Evolutionary conservation across 2,329 filamentous ascomycete species (phyloP), one percentile per base, ranked within the genome.

Genomic region (Pseudonectria buxi): DNA sequence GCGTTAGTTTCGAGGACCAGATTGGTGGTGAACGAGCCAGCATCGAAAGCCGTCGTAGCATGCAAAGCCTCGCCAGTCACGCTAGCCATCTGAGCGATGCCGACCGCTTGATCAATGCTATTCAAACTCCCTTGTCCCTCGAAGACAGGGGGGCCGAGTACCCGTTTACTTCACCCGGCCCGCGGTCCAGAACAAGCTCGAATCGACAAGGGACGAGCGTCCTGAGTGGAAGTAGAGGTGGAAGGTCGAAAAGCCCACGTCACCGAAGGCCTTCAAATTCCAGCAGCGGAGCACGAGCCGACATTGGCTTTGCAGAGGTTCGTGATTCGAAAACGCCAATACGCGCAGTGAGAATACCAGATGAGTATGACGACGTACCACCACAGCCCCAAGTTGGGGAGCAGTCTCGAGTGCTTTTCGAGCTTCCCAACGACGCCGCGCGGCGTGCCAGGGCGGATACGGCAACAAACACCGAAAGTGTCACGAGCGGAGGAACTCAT

Each of bases 101-200:
- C 0, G 82, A 86, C 41, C 67, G 82, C 18, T 63, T 87, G 10
- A 86, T 86, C 15, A 74, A 85, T 51, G 82, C 81, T 3, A 83
- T 87, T 3, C 74, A 81, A 48, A 78, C 74, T 10, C 74, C 81
- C 0, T 58, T 76, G 2, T 54, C 61, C 3, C 47, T 70, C 1
- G 59, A 64, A 4, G 56, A 60, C 0, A 52, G 46, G 11, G 64
- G 66, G 11, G 35, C 49, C 0, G 63, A 65, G 15, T 54, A 56
- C 9, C 48, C 50, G 14, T 53, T 58, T 2, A 7, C 22, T 1
- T 40, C 41, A 2, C 41, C 18, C 9, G 18, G 40, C 3, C 27
- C 28, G 10, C 36, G 39, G 4, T 50, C 53, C 1, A 42, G 33
- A 14, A 30, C 31, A 10, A 49, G 38, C 18, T 46, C 47, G 0